phyloP scores from a whole-genome alignment of 768 basidiomycete genomes.

The Trametes maxima region DNA sequence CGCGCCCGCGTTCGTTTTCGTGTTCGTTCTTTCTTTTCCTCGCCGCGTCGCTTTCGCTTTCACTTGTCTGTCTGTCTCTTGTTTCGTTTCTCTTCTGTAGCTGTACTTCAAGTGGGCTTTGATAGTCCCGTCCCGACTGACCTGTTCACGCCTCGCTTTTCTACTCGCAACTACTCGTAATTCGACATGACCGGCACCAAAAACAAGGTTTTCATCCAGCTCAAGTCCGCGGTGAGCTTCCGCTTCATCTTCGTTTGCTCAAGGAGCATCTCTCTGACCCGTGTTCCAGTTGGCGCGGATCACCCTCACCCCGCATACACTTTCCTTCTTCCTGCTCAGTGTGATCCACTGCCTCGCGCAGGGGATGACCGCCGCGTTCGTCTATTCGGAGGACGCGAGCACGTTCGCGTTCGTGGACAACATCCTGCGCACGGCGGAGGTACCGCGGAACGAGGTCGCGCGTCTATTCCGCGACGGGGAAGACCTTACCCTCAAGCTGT shows the following conservation, averaged over 20 bases:
- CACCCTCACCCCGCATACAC: slow-evolving; percentile 35
- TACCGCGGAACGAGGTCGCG: slow-evolving; percentile 39
- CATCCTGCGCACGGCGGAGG: slow-evolving; percentile 41
- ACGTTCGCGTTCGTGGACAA: slow-evolving; percentile 40
- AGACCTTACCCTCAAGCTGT: slow-evolving; percentile 42
- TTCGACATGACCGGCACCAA: slow-evolving; percentile 2
- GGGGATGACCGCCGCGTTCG: slow-evolving; percentile 45
- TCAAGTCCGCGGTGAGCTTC: slow-evolving; percentile 17
- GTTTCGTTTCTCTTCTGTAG: neutral
- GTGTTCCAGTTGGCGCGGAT: slow-evolving; percentile 35
- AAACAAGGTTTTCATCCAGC: slow-evolving; percentile 4
- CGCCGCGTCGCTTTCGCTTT: neutral
- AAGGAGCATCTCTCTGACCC: neutral
- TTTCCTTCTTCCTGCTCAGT: slow-evolving; percentile 52
- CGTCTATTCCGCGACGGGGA: slow-evolving; percentile 31
- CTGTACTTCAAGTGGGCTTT: slow-evolving; percentile 15
- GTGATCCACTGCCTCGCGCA: slow-evolving; percentile 52
- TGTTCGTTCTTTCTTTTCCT: neutral
- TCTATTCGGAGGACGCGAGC: slow-evolving; percentile 48
- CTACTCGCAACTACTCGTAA: neutral
- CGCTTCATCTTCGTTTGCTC: neutral
- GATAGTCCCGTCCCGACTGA: slow-evolving; percentile 15
- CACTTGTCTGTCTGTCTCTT: neutral
- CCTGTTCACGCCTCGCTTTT: neutral
- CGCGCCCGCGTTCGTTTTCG: neutral